These are phyloP conservation scores for Stachybotrys chlorohalonatus DNA, from an alignment of 2,329 filamentous ascomycete species.

Conservation along the genomic window DNA sequence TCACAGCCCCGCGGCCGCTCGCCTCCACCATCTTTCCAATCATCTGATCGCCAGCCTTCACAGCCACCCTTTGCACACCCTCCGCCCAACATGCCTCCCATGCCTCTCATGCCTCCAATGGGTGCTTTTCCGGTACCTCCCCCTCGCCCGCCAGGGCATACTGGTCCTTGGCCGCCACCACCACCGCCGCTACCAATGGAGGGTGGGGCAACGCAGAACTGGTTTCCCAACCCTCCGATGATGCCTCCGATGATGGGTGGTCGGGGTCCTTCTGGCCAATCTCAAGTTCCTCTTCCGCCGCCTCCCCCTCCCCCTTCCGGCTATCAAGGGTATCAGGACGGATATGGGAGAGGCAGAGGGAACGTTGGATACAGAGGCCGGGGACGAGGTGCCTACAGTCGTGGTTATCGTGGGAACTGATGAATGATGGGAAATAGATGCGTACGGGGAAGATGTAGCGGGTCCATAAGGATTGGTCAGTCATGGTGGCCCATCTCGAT, in stretches of 20 bases:
- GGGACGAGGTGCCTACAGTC: slow-evolving; percentile 20
- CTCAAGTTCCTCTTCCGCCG: slow-evolving; percentile 9
- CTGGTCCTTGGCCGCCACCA: slow-evolving; percentile 33
- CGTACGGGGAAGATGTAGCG: too few species aligned
- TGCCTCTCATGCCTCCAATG: slow-evolving; percentile 10
- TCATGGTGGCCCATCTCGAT: too few species aligned
- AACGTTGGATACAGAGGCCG: slow-evolving; percentile 16
- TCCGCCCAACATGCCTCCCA: slow-evolving; percentile 8
- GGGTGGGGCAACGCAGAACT: slow-evolving; percentile 9
- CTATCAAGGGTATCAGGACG: not conserved
- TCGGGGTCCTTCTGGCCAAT: slow-evolving; percentile 13
- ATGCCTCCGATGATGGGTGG: slow-evolving; percentile 16
- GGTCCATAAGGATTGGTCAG: too few species aligned
- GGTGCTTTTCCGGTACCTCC: slow-evolving; percentile 19
- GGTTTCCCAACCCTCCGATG: slow-evolving; percentile 18
- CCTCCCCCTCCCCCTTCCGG: slow-evolving; percentile 1
- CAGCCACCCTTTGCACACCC: slow-evolving; percentile 5
- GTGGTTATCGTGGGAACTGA: slow-evolving; percentile 17
- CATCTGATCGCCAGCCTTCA: slow-evolving; percentile 13
- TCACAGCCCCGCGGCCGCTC: slow-evolving; percentile 3
- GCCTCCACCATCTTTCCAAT: slow-evolving; percentile 7
- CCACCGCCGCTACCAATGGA: slow-evolving; percentile 17
- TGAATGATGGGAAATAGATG: too few species aligned
- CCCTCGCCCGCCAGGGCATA: slow-evolving; percentile 29
- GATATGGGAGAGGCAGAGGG: slow-evolving; percentile 12